These are phyloP conservation scores for Metarhizium rileyi DNA, from an alignment of 2,329 filamentous ascomycete species.

Conservation along the genomic window DNA sequence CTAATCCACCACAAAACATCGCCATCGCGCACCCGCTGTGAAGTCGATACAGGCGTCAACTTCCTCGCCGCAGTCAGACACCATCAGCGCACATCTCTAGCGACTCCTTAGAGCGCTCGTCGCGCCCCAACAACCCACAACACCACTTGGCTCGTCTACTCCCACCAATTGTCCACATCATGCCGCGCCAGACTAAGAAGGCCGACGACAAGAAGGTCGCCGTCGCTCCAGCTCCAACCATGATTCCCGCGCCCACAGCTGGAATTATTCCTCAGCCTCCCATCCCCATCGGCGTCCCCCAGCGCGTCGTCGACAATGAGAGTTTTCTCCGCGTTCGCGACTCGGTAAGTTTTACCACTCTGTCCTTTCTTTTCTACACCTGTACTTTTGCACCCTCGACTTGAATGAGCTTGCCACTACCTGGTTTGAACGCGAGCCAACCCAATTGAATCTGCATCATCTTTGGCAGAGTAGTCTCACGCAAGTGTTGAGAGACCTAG, in stretches of 20 bases:
- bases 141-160: neutral
- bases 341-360: constrained; percentile 51
- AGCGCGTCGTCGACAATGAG: constrained; percentile 52
- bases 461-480: neutral
- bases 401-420: neutral
- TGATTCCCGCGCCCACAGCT: constrained; percentile 9
- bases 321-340: constrained; percentile 75
- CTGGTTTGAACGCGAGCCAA: neutral
- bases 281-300: constrained; percentile 12
- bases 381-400: neutral
- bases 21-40: constrained; percentile 6
- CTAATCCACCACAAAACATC: constrained; percentile 5
- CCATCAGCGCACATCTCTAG: constrained; percentile 12
- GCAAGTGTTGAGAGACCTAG: neutral
- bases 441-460: neutral
- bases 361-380: neutral
- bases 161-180: constrained; percentile 15
- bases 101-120: constrained; percentile 2
- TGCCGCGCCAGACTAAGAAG: constrained; percentile 39
- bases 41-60: constrained; percentile 3
- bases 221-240: constrained; percentile 20
- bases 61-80: constrained; percentile 7
- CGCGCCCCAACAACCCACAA: constrained; percentile 2
- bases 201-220: constrained; percentile 28
- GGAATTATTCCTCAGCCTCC: constrained; percentile 8